Conservation (phyloP, 1,284 basidiomycete species). For the Cutaneotrichosporon spelunceum region DNA sequence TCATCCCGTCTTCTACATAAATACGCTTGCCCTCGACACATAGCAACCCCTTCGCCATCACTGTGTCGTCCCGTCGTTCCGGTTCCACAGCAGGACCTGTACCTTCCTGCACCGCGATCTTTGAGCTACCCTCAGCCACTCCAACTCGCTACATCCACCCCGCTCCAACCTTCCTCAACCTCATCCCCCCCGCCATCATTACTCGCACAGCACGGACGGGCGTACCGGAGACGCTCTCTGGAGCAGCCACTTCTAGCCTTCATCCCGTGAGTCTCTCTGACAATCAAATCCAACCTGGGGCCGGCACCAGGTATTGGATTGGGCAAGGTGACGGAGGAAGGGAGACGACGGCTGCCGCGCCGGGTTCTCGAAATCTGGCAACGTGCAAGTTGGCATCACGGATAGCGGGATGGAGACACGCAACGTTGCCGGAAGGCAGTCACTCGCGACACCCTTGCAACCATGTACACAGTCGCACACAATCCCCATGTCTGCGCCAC, state of each 20-base stretch:
- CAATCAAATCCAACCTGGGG: background rate
- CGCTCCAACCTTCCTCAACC: background rate
- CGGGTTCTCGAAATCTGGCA: too few species aligned
- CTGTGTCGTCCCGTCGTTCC: background rate
- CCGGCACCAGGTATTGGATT: too few species aligned
- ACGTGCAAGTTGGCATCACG: background rate
- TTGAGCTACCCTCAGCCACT: background rate
- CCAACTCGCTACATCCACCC: background rate
- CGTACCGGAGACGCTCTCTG: background rate
- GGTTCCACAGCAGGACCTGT: background rate
- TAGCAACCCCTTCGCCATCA: background rate
- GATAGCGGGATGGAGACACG: background rate
- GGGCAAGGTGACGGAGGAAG: too few species aligned
- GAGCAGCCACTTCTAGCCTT: background rate
- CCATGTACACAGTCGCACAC: background rate
- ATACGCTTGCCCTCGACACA: background rate
- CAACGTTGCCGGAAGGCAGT: background rate
- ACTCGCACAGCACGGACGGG: background rate
- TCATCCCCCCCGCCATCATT: background rate
- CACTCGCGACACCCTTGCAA: background rate
- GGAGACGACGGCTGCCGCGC: too few species aligned
- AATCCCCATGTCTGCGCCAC: background rate
- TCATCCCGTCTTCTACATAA: too few species aligned
- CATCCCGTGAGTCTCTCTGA: background rate
- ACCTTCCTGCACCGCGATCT: background rate